Evolutionary conservation across 2,329 filamentous ascomycete genomes (phyloP).

Genomic region (Zymoseptoria tritici): DNA sequence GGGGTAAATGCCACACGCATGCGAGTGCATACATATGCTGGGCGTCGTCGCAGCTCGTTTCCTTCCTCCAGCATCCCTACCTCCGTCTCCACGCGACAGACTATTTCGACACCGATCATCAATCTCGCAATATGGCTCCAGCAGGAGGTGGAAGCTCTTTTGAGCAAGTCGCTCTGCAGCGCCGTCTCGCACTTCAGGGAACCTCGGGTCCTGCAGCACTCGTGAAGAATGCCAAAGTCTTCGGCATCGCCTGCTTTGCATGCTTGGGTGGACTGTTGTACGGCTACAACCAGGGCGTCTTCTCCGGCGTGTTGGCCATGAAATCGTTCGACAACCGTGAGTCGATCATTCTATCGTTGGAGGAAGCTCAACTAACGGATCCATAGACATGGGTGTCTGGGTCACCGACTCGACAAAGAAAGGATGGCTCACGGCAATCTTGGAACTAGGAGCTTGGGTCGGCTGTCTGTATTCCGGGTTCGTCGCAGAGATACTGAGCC

Average conservation of each 20-base stretch:
- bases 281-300: conserved; percentile 53
- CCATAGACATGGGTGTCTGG: conserved; percentile 37
- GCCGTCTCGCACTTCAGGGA: conserved; percentile 35
- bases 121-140: conserved; percentile 30
- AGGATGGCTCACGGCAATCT: conserved; percentile 52
- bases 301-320: conserved; percentile 58
- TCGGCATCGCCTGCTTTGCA: conserved; percentile 48
- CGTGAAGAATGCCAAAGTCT: conserved; percentile 47
- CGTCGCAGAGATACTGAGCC: conserved; percentile 60
- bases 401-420: conserved; percentile 33
- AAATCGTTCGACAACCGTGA: conserved; percentile 37
- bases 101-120: not conserved
- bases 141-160: conserved; percentile 30
- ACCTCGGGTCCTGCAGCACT: conserved; percentile 42
- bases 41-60: not conserved
- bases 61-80: not conserved
- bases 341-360: conserved; percentile 2
- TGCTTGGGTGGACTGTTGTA: conserved; percentile 50
- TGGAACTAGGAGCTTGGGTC: conserved; percentile 72
- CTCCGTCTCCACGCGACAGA: not conserved
- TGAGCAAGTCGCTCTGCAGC: conserved; percentile 35
- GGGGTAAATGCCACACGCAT: not conserved
- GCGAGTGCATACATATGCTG: not conserved
- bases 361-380: not conserved
- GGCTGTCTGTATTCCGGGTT: conserved; percentile 63